Conservation (phyloP, 108 stramenopile genomes). For the Stephanodiscus triporus region DNA sequence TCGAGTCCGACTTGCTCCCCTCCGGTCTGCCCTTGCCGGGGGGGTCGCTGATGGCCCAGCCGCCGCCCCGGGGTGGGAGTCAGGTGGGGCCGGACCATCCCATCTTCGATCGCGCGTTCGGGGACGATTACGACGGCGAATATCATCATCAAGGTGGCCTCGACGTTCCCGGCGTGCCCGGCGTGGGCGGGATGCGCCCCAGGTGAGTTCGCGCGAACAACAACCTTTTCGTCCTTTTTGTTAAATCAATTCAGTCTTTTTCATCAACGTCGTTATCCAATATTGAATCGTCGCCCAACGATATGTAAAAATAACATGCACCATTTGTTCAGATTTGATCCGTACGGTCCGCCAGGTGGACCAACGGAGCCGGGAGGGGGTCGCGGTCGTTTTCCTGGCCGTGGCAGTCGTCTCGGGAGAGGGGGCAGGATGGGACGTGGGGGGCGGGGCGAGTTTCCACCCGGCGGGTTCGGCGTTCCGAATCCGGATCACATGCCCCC, state of each 20-base stretch:
- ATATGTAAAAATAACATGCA: neutral
- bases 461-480: conserved; percentile 67
- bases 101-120: conserved; percentile 57
- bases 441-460: conserved; percentile 14
- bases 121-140: conserved; percentile 28
- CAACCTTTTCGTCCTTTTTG: neutral
- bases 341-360: conserved; percentile 71
- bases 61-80: conserved; percentile 52
- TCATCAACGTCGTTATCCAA: neutral
- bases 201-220: conserved; percentile 14
- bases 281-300: neutral
- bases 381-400: conserved; percentile 24
- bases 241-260: neutral
- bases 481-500: conserved; percentile 84
- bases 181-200: conserved; percentile 75
- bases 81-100: conserved; percentile 89
- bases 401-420: conserved; percentile 35
- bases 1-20: conserved; percentile 74
- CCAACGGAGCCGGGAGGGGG: conserved; percentile 50
- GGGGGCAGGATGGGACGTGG: conserved; percentile 33
- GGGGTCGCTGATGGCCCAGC: conserved; percentile 2
- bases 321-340: conserved; percentile 55
- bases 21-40: conserved; percentile 55
- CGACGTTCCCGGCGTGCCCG: conserved; percentile 34
- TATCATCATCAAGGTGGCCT: too few species aligned